phyloP scores from a whole-genome alignment of 1,139 yeast genomes.

The Protomyces arabidopsidicola region DNA sequence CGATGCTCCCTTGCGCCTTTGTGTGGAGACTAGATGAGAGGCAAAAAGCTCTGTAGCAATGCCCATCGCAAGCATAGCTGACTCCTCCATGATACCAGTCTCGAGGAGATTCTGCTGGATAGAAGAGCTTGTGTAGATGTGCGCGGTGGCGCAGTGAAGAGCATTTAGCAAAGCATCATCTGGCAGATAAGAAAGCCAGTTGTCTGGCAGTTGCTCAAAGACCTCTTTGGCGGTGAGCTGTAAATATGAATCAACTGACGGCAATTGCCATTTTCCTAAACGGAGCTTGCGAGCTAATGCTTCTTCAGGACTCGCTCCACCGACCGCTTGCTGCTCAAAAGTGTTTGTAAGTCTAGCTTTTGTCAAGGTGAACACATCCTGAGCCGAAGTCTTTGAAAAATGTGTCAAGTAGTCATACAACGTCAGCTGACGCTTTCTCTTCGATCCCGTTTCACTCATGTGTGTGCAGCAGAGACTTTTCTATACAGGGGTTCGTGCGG shows the following conservation, averaged over 20 bases:
- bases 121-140: not conserved
- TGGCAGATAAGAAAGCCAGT: no score
- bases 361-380: not conserved
- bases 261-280: not conserved
- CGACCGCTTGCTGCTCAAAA: not conserved
- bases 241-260: not conserved
- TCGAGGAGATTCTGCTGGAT: not conserved
- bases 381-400: not conserved
- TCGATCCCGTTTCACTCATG: no score
- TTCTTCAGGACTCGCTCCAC: not conserved
- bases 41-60: not conserved
- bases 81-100: not conserved
- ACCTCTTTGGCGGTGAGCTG: no score
- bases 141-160: not conserved
- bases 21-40: no score
- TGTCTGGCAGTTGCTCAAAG: no score
- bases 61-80: not conserved
- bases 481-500: no score
- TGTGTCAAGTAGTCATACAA: not conserved
- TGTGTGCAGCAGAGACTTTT: no score
- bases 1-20: no score
- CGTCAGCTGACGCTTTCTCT: not conserved
- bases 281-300: not conserved
- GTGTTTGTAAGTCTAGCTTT: not conserved
- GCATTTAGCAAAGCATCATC: not conserved